Evolutionary conservation across 1,284 basidiomycete species (phyloP).

Genomic region (Trametes polyzona): DNA sequence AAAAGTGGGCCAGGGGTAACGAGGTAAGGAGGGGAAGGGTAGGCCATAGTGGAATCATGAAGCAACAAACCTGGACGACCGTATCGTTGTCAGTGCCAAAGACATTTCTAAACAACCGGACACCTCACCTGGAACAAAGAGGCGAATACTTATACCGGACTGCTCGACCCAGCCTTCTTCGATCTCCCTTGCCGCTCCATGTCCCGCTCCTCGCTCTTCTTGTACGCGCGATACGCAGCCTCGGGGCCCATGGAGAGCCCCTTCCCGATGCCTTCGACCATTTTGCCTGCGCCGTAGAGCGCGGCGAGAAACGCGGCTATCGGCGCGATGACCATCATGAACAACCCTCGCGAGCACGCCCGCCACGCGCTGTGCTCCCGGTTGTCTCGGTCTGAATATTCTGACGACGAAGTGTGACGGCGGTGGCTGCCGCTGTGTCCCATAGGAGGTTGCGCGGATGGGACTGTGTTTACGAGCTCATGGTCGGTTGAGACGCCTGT

Average conservation of each 20-base stretch:
- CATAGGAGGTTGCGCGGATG: no score
- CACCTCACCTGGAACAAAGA: no score
- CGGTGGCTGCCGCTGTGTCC: no score
- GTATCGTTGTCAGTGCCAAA: no score
- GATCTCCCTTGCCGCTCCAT: neutral
- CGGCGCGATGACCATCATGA: slow-evolving; percentile 7
- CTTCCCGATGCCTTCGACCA: slow-evolving; percentile 11
- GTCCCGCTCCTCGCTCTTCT: neutral
- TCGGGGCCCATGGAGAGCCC: slow-evolving; percentile 8
- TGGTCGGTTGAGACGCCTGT: neutral
- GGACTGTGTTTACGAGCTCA: no score
- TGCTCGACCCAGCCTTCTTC: neutral
- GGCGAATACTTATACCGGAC: neutral
- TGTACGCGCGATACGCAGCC: slow-evolving; percentile 5
- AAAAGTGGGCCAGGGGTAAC: no score
- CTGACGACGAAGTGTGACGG: neutral
- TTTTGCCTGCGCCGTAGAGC: slow-evolving; percentile 13
- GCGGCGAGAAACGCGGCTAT: slow-evolving; percentile 2
- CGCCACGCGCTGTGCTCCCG: slow-evolving; percentile 3
- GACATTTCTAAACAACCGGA: no score
- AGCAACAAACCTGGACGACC: no score
- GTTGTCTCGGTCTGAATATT: neutral
- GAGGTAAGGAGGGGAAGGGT: no score
- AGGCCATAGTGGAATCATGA: no score
- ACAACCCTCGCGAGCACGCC: slow-evolving; percentile 2